These are phyloP conservation scores for Phytophthora idaei DNA, from an alignment of 352 stramenopile species.

Conservation along the genomic window DNA sequence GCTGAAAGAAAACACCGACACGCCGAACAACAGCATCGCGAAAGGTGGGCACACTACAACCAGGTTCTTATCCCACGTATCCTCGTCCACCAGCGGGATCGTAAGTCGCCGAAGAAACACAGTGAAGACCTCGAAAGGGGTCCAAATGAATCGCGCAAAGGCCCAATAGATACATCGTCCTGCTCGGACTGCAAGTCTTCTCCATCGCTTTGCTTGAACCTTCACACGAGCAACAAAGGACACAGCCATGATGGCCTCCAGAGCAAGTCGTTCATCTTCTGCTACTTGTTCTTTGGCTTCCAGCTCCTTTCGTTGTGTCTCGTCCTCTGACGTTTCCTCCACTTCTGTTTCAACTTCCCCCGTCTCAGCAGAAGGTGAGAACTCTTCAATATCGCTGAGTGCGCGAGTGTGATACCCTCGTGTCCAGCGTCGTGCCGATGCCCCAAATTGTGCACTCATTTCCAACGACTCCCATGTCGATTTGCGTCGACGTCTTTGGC, in stretches of 20 bases:
- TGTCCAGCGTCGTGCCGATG: constrained; percentile 67
- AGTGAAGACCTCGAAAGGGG: constrained; percentile 67
- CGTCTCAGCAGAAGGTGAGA: constrained; percentile 27
- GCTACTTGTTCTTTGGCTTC: constrained; percentile 20
- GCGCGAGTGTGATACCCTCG: constrained; percentile 63
- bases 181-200: constrained; percentile 11
- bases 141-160: constrained; percentile 68
- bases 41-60: constrained; percentile 68
- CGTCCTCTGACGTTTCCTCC: constrained; percentile 31
- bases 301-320: constrained; percentile 19
- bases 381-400: constrained; percentile 67
- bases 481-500: constrained; percentile 46
- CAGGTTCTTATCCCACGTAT: constrained; percentile 83
- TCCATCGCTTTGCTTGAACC: constrained; percentile 33
- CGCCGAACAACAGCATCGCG: constrained; percentile 60
- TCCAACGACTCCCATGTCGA: constrained; percentile 67
- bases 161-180: constrained; percentile 32
- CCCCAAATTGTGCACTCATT: constrained; percentile 60
- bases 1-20: constrained; percentile 57
- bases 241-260: constrained; percentile 25
- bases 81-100: constrained; percentile 80
- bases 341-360: constrained; percentile 19
- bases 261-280: constrained; percentile 27
- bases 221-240: constrained; percentile 23
- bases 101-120: constrained; percentile 74